phyloP scores from a whole-genome alignment of 345 rosid genomes.

The rapeseed (Brassica napus) region Da-Ae NC_063439.1:27077001-27077500 shows the following conservation, averaged over 20 bases:
- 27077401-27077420: slow-evolving; percentile 72
- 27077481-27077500: background rate
- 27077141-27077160: slow-evolving; percentile 61
- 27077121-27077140: slow-evolving; percentile 64
- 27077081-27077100: slow-evolving; percentile 72
- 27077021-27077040: slow-evolving; percentile 88
- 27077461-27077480: background rate
- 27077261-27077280: slow-evolving; percentile 74
- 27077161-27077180: slow-evolving; percentile 68
- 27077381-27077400: slow-evolving; percentile 60
- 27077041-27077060: slow-evolving; percentile 87
- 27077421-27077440: slow-evolving; percentile 52
- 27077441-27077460: slow-evolving; percentile 36
- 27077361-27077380: slow-evolving; percentile 76
- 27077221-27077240: slow-evolving; percentile 89
- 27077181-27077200: slow-evolving; percentile 66
- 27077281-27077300: slow-evolving; percentile 64
- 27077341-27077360: slow-evolving; percentile 61
- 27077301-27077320: slow-evolving; percentile 52
- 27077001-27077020: slow-evolving; percentile 79
- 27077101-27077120: slow-evolving; percentile 86
- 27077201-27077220: slow-evolving; percentile 54
- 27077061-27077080: slow-evolving; percentile 88
- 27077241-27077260: slow-evolving; percentile 80
- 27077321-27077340: slow-evolving; percentile 61